These are phyloP conservation scores for Vigna radiata DNA, from an alignment of 306 rosid species.

Conservation along the genomic window DNA sequence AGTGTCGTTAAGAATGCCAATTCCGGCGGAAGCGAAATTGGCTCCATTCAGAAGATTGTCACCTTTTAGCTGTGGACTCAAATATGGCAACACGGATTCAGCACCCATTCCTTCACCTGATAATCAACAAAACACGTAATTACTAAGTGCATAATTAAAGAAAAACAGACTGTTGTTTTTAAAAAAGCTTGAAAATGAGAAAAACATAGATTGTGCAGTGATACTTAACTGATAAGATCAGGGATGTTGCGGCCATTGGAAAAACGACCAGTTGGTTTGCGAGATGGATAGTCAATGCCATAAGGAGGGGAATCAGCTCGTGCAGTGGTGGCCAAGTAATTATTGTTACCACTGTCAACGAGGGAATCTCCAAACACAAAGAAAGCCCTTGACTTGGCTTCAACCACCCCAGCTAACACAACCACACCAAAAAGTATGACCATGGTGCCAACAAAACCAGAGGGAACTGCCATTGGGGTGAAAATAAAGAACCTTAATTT, in stretches of 20 bases:
- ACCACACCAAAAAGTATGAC: slow-evolving; percentile 7
- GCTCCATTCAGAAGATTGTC: slow-evolving; percentile 69
- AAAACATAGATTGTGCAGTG: too few species aligned
- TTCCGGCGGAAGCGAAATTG: slow-evolving; percentile 83
- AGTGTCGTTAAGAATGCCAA: slow-evolving; percentile 85
- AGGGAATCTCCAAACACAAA: slow-evolving; percentile 76
- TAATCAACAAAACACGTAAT: slow-evolving; percentile 20
- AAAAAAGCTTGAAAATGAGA: too few species aligned
- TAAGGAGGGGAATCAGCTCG: slow-evolving; percentile 77
- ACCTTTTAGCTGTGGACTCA: slow-evolving; percentile 71
- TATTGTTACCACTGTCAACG: slow-evolving; percentile 76
- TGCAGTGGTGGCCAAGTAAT: slow-evolving; percentile 64
- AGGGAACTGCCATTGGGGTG: slow-evolving; percentile 31
- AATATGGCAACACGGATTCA: slow-evolving; percentile 66
- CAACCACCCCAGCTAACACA: slow-evolving; percentile 36
- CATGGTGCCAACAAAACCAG: slow-evolving; percentile 2
- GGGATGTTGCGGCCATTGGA: slow-evolving; percentile 78
- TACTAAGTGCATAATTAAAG: not conserved
- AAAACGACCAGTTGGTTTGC: slow-evolving; percentile 66
- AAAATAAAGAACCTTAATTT: slow-evolving; percentile 14
- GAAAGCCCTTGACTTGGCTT: slow-evolving; percentile 54
- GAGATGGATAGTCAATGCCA: slow-evolving; percentile 69
- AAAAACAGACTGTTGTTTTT: too few species aligned
- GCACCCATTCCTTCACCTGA: slow-evolving; percentile 66
- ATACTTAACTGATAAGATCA: slow-evolving; percentile 62